A percentile compares a stretch with the other conserved stretches of the same genome.
These are phyloP conservation scores for Guadua angustifolia DNA, from an alignment of 176 grass and related monocot species.

Conservation along the genomic window DNA sequence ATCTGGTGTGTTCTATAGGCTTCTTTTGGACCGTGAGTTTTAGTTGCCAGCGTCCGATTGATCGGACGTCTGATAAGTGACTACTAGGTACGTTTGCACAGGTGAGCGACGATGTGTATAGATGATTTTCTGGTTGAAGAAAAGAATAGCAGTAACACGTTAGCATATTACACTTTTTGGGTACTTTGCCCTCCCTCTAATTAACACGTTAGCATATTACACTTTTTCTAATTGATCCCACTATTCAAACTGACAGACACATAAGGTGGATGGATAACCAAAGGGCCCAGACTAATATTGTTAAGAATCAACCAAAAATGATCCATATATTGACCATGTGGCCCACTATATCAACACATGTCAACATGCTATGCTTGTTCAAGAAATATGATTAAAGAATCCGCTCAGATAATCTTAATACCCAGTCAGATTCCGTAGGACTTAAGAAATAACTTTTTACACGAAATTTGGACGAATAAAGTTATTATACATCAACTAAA, in stretches of 20 bases:
- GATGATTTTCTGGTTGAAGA: no score
- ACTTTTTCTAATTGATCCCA: constrained; percentile 48
- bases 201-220: constrained; percentile 33
- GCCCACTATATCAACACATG: constrained; percentile 28
- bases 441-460: not conserved
- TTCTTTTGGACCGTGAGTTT: no score
- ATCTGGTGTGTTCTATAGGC: no score
- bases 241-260: constrained; percentile 43
- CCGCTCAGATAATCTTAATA: not conserved
- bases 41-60: no score
- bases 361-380: not conserved
- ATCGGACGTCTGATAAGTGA: no score
- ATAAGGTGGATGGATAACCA: constrained; percentile 44
- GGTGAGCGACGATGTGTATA: no score
- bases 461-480: not conserved
- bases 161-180: constrained; percentile 21
- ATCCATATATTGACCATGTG: constrained; percentile 29
- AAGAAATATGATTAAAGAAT: not conserved
- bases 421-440: not conserved
- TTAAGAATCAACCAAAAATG: constrained; percentile 33
- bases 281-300: constrained; percentile 33
- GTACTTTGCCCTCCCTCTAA: constrained; percentile 20
- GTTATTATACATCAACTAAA: not conserved
- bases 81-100: no score
- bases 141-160: no score